Percentiles rank a stretch among this genome's conserved stretches.
Evolutionary conservation across 2,329 filamentous ascomycete genomes (phyloP).

Genomic region (Colletotrichum sp.): DNA sequence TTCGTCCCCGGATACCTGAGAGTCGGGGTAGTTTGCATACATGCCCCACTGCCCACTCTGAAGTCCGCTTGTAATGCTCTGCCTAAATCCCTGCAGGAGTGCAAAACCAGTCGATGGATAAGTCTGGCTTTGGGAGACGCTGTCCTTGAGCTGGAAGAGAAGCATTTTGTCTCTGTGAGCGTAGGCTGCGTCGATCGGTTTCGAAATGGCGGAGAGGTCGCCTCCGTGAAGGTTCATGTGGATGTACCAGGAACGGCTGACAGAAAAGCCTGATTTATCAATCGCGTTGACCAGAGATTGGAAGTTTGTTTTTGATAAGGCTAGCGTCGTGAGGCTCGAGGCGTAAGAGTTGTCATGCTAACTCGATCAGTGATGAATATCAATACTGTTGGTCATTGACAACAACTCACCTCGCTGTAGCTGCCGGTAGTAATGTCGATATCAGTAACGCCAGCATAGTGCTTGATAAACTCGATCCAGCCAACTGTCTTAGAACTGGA

Average conservation of each 20-base stretch:
- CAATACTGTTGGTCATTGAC: neutral
- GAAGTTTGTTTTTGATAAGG: conserved; percentile 25
- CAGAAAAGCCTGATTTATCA: conserved; percentile 20
- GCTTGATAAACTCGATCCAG: conserved; percentile 8
- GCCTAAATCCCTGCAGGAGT: conserved; percentile 47
- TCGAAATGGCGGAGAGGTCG: conserved; percentile 38
- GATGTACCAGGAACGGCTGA: conserved; percentile 33
- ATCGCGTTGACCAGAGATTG: conserved; percentile 26
- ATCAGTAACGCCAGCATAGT: neutral
- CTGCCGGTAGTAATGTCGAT: neutral
- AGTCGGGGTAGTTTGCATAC: conserved; percentile 60
- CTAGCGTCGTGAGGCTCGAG: conserved; percentile 31
- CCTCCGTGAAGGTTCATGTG: conserved; percentile 39
- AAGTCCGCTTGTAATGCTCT: conserved; percentile 38
- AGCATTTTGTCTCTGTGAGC: conserved; percentile 49
- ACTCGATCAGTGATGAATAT: neutral
- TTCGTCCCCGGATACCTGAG: conserved; percentile 44
- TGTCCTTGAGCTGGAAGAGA: conserved; percentile 55
- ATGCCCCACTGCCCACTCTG: conserved; percentile 45
- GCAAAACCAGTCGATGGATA: conserved; percentile 30
- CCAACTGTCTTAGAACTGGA: conserved; percentile 6
- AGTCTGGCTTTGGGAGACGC: conserved; percentile 24
- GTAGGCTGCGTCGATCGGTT: conserved; percentile 35
- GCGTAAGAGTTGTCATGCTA: conserved; percentile 34
- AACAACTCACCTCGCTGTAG: neutral